Evolutionary conservation across 2,329 filamentous ascomycete species (phyloP).

Genomic region (Orbilia ellipsospora): DNA sequence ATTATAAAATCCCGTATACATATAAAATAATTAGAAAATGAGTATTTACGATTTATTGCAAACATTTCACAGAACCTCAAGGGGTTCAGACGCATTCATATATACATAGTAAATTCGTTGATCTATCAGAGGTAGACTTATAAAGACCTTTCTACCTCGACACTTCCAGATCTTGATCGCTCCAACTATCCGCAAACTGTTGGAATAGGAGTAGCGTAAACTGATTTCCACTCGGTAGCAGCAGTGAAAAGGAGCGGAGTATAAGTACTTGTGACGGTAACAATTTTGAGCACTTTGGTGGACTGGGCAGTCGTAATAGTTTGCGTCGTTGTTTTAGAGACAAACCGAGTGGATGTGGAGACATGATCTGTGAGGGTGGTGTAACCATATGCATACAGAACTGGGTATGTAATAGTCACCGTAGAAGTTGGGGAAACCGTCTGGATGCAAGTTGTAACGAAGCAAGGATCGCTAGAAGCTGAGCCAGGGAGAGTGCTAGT

Average conservation of each 20-base stretch:
- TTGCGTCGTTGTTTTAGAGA: not conserved
- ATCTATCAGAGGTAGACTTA: no score
- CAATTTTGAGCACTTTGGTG: constrained; percentile 5
- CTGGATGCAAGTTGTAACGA: constrained; percentile 18
- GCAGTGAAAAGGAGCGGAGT: constrained; percentile 2
- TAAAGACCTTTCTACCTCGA: no score
- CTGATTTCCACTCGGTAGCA: constrained; percentile 13
- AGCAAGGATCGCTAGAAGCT: constrained; percentile 11
- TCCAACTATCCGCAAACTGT: not conserved
- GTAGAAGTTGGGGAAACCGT: not conserved
- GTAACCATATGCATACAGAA: constrained; percentile 3
- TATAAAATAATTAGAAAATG: no score
- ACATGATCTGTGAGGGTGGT: constrained; percentile 4
- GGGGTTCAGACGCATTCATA: no score
- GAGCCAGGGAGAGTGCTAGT: constrained; percentile 7
- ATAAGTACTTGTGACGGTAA: not conserved
- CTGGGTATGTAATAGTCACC: not conserved
- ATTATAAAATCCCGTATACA: no score
- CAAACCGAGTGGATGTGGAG: not conserved
- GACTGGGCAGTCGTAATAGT: constrained; percentile 10
- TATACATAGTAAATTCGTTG: no score
- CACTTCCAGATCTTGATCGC: no score
- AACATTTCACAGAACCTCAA: no score
- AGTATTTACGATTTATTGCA: no score
- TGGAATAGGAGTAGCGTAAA: constrained; percentile 5